These are phyloP conservation scores for Penicillium antarcticum DNA, from an alignment of 495 filamentous ascomycete genomes.

Conservation along the genomic window DNA sequence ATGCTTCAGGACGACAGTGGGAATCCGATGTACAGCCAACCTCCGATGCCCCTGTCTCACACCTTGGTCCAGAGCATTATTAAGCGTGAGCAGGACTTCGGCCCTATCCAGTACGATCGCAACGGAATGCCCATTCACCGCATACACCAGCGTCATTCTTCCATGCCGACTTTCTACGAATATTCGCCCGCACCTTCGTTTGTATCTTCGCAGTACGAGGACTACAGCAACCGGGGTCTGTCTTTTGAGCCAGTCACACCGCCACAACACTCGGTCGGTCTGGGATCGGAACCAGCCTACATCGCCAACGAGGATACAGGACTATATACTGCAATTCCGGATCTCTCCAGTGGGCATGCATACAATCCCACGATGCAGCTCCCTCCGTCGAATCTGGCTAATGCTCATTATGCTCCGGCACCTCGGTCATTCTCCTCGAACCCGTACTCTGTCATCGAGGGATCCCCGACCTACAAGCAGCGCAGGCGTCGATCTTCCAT, in stretches of 20 bases:
- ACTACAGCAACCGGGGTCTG: slow-evolving; percentile 93
- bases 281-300: slow-evolving; percentile 86
- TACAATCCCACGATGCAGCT: slow-evolving; percentile 88
- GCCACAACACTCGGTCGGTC: slow-evolving; percentile 77
- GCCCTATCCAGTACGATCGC: slow-evolving; percentile 79
- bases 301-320: slow-evolving; percentile 97
- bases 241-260: slow-evolving; percentile 97
- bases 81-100: slow-evolving; percentile 80
- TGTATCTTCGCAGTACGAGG: slow-evolving; percentile 92
- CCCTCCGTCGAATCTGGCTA: slow-evolving; percentile 80
- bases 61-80: slow-evolving; percentile 64
- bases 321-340: slow-evolving; percentile 89
- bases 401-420: slow-evolving; percentile 64
- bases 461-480: slow-evolving; percentile 98
- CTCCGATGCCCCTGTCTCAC: slow-evolving; percentile 57
- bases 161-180: slow-evolving; percentile 96
- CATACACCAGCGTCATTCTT: slow-evolving; percentile 85
- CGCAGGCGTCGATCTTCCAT: slow-evolving; percentile 89
- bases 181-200: slow-evolving; percentile 98
- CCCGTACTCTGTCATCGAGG: slow-evolving; percentile 94
- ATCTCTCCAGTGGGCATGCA: slow-evolving; percentile 53
- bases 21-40: slow-evolving; percentile 63
- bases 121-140: slow-evolving; percentile 82
- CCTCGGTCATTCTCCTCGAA: slow-evolving; percentile 73
- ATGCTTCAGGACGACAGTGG: slow-evolving; percentile 78